Conservation (phyloP, 305 asterid species). For the Solanum hybrid region DNA sequence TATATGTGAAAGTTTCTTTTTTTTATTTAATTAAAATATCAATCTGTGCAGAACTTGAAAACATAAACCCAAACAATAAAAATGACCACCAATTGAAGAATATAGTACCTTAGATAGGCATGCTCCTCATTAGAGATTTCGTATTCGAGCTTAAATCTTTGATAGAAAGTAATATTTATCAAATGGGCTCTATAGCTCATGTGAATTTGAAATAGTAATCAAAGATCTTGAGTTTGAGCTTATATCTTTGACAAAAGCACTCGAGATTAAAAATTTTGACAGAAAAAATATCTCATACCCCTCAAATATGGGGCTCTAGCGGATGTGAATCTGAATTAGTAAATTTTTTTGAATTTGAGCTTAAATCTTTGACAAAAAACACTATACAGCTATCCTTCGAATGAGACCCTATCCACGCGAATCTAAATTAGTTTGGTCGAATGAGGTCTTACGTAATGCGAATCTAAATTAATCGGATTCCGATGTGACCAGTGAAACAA, state of each 20-base stretch:
- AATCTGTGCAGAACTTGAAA: not conserved
- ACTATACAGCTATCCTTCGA: too few relatives aligned
- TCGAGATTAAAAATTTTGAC: not conserved
- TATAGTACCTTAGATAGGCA: not conserved
- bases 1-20: too few relatives aligned
- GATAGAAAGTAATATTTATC: too few relatives aligned
- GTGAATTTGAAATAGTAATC: too few relatives aligned
- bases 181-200: not conserved
- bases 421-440: accelerated
- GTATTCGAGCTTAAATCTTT: too few relatives aligned
- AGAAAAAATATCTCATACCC: too few relatives aligned
- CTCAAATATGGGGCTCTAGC: too few relatives aligned
- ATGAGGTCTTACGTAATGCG: accelerated
- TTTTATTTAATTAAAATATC: not conserved
- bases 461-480: not conserved
- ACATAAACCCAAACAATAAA: not conserved
- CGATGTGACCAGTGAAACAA: accelerated
- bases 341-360: not conserved
- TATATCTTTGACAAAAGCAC: too few relatives aligned
- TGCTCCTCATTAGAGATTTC: too few relatives aligned
- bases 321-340: too few relatives aligned
- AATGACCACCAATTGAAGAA: not conserved
- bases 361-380: too few relatives aligned
- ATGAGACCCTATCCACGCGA: too few relatives aligned
- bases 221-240: not conserved